Evolutionary conservation across 164 flowering plant genomes (phyloP).

Genomic region (Pachysandra terminalis): DNA sequence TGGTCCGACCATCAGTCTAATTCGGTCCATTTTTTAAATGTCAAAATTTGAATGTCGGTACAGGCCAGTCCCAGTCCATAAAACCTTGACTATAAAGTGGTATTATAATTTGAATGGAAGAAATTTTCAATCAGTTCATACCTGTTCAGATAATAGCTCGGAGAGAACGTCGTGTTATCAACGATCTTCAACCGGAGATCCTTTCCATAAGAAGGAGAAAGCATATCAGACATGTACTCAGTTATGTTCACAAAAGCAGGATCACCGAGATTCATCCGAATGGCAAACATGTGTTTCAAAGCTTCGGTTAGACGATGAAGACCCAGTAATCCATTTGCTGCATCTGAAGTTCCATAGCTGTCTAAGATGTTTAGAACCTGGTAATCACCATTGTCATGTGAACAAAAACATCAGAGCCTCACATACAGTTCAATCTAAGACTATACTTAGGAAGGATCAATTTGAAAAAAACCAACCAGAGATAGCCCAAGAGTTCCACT

Average conservation of each 20-base stretch:
- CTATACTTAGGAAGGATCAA: no score
- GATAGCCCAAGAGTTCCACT: slow-evolving; percentile 87
- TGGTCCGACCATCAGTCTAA: no score
- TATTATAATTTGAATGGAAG: no score
- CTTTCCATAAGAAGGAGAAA: slow-evolving; percentile 63
- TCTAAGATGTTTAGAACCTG: slow-evolving; percentile 79
- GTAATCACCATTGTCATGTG: neutral
- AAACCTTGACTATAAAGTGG: no score
- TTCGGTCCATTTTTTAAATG: no score
- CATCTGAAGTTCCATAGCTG: slow-evolving; percentile 53
- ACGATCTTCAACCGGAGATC: slow-evolving; percentile 49
- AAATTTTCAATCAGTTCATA: slow-evolving; percentile 9
- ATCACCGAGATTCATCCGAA: slow-evolving; percentile 90
- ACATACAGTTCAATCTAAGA: no score
- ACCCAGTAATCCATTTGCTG: slow-evolving; percentile 57
- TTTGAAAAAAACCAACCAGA: slow-evolving; percentile 41
- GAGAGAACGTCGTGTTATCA: slow-evolving; percentile 85
- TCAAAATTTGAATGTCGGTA: no score
- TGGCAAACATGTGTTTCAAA: slow-evolving; percentile 81
- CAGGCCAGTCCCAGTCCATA: no score
- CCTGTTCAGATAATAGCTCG: slow-evolving; percentile 74
- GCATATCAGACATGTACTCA: slow-evolving; percentile 52
- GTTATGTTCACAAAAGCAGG: slow-evolving; percentile 59
- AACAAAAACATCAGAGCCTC: no score
- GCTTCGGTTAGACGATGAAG: slow-evolving; percentile 86